Evolutionary conservation across 1,284 basidiomycete species (phyloP).

Genomic region (Cerioporus squamosus): DNA sequence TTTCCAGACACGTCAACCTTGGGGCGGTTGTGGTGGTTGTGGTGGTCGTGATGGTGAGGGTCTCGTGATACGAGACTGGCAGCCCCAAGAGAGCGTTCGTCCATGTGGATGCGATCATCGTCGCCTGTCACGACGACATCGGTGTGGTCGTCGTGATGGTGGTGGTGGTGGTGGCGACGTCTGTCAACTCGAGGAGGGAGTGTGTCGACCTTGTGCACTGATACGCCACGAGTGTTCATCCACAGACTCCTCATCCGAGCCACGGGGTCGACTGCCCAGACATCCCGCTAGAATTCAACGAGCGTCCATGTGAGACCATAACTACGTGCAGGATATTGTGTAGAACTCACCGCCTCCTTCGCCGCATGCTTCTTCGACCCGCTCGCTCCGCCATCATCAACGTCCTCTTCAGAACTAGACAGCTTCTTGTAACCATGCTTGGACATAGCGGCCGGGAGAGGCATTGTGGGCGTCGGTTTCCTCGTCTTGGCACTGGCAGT

Average conservation of each 20-base stretch:
- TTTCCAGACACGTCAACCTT: not conserved
- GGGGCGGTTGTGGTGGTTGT: no score
- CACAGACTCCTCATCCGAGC: slow-evolving; percentile 27
- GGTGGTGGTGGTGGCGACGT: slow-evolving; percentile 27
- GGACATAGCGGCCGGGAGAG: slow-evolving; percentile 24
- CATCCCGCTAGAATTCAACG: slow-evolving; percentile 13
- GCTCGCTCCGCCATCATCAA: not conserved
- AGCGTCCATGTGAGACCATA: not conserved
- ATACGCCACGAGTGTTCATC: slow-evolving; percentile 18
- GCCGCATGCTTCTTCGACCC: slow-evolving; percentile 7
- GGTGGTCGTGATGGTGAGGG: no score
- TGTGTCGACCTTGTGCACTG: not conserved
- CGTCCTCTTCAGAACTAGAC: not conserved
- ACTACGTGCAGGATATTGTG: no score
- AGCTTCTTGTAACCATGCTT: slow-evolving; percentile 24
- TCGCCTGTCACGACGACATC: slow-evolving; percentile 30
- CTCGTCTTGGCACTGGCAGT: not conserved
- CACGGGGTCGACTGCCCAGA: slow-evolving; percentile 27
- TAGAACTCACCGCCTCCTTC: slow-evolving; percentile 8
- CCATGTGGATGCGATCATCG: slow-evolving; percentile 24
- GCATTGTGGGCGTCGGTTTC: slow-evolving; percentile 21
- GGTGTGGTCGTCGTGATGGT: slow-evolving; percentile 17
- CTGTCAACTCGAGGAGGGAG: slow-evolving; percentile 9
- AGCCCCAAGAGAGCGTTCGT: not conserved
- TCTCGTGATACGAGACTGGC: no score